Evolutionary conservation across 768 basidiomycete genomes (phyloP).

Genomic region (Psilocybe subaeruginosa): DNA sequence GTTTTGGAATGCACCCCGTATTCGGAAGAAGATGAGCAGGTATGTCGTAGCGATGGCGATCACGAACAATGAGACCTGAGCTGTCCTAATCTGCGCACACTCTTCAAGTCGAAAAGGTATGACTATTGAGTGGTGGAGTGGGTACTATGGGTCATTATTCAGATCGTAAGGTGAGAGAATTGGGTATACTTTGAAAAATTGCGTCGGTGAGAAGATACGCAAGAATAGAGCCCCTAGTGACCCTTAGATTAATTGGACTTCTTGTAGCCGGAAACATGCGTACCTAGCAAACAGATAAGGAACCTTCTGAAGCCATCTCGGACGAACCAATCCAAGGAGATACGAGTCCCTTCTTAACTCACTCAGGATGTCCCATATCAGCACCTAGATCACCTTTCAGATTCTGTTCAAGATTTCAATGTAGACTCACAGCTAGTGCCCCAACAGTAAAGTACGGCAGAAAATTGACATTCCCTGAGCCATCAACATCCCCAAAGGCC

Average conservation of each 20-base stretch:
- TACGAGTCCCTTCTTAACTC: not conserved
- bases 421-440: not conserved
- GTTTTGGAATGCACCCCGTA: constrained; percentile 1
- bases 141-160: not conserved
- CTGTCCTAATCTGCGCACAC: not conserved
- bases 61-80: constrained; percentile 1
- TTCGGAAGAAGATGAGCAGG: constrained; percentile 8
- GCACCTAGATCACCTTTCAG: not conserved
- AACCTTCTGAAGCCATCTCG: not conserved
- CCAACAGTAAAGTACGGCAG: not conserved
- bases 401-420: not conserved
- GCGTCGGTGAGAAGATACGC: not conserved
- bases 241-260: not conserved
- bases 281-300: not conserved
- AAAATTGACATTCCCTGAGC: not conserved
- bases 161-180: not conserved
- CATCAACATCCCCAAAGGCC: too few species aligned
- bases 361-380: constrained; percentile 1
- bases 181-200: not conserved
- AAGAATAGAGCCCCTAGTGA: not conserved
- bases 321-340: not conserved
- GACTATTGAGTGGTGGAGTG: not conserved
- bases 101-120: too few species aligned
- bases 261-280: not conserved
- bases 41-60: constrained; percentile 8